Evolutionary conservation across 805 yeast genomes (phyloP), one percentile per base, ranked within the genome.

Genomic region (Starmerella khaoyaiensis): DNA sequence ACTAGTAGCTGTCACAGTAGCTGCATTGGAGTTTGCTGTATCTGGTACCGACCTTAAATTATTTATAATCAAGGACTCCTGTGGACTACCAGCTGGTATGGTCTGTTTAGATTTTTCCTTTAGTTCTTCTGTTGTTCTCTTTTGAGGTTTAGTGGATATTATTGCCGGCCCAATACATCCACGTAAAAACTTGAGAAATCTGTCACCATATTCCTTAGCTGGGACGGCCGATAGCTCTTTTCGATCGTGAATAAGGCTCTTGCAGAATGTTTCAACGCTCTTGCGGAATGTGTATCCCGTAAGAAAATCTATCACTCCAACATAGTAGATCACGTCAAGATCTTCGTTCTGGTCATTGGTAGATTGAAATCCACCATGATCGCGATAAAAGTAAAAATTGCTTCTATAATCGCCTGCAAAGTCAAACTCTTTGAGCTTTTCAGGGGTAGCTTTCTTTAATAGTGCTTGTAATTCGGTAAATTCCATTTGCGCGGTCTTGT

Each of bases 241-340:
- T 38, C 86, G 62, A 27, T 74, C 68, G 52, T 82, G 80, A 25
- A 71, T 69, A 19, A 90, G 50, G 12, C 80, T 68, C 55, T 94
- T 71, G 75, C 84, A 79, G 45, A 81, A 71, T 0, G 97, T 87
- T 54, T 90, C 98, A 31, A 84, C 56, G 45, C 71, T 69, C 56
- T 90, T 90, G 47, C 74, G 61, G 17, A 76, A 58, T 12, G 52
- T 54, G 39, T 60, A 59, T 7, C 54, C 72, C 0, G 98, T 90
- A 48, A 90, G 64, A 59, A 94, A 87, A 55, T 90, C 98, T 46
- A 90, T 90, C 26, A 90, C 77, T 7, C 98, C 98, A 50, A 90
- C 62, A 52, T 86, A 90, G 59, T 90, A 90, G 6, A 87, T 71
- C 37, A 77, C 71, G 21, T 72, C 65, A 24, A 71, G 52, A 18